phyloP scores from a whole-genome alignment of 345 rosid species.

The Theobroma cacao region DNA sequence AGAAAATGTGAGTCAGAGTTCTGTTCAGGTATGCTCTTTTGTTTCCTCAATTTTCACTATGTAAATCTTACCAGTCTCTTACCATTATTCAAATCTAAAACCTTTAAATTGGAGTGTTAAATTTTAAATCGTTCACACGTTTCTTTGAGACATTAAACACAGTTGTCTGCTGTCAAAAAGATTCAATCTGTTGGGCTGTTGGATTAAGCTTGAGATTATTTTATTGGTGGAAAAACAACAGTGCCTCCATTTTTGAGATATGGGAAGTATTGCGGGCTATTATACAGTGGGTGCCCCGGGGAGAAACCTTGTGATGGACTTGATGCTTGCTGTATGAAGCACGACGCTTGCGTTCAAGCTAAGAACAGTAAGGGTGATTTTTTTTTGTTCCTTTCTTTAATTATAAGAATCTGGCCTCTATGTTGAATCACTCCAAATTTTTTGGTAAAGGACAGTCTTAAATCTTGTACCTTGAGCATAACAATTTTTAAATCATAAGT shows the following conservation, averaged over 20 bases:
- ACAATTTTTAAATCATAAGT: no score
- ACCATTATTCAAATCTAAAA: not conserved
- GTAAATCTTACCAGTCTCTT: not conserved
- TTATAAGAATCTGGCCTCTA: not conserved
- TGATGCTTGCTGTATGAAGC: constrained; percentile 94
- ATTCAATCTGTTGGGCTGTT: not conserved
- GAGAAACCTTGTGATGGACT: constrained; percentile 93
- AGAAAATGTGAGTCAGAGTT: constrained; percentile 81
- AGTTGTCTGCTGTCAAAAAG: not conserved
- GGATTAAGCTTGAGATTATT: not conserved
- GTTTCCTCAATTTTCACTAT: not conserved
- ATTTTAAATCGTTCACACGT: not conserved
- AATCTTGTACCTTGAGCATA: no score
- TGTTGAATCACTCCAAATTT: no score
- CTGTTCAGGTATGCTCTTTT: constrained; percentile 57
- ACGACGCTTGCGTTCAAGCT: constrained; percentile 78
- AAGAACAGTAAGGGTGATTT: constrained; percentile 52
- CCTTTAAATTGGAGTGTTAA: not conserved
- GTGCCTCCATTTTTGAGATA: constrained; percentile 92
- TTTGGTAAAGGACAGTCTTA: no score
- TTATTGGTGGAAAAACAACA: constrained; percentile 11
- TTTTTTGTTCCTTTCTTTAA: not conserved
- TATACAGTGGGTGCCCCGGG: constrained; percentile 92
- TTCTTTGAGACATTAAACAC: not conserved
- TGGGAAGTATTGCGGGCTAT: constrained; percentile 86